These are phyloP conservation scores for Trichoderma citrinoviride DNA, from an alignment of 2,329 filamentous ascomycete genomes.

Conservation along the genomic window DNA sequence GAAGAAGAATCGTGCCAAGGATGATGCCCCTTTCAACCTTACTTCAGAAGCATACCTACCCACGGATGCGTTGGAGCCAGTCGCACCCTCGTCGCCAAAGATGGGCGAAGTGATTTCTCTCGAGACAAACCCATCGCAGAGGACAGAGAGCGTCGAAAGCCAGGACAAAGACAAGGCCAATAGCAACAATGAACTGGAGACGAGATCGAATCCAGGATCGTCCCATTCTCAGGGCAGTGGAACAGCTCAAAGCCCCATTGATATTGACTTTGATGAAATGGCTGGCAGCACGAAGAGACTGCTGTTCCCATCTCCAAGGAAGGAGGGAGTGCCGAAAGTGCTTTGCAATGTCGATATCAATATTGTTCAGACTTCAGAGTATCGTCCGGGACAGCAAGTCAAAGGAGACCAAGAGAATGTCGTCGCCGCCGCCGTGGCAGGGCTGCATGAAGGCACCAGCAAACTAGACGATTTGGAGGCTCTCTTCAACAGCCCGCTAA, in stretches of 20 bases:
- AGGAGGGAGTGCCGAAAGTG: slow-evolving; percentile 60
- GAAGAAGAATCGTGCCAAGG: slow-evolving; percentile 51
- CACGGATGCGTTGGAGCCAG: slow-evolving; percentile 52
- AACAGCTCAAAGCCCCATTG: slow-evolving; percentile 56
- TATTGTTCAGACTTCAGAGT: slow-evolving; percentile 45
- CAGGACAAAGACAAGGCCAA: not conserved
- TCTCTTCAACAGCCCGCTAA: slow-evolving; percentile 61
- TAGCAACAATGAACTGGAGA: slow-evolving; percentile 19
- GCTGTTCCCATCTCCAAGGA: slow-evolving; percentile 74
- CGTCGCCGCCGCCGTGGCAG: slow-evolving; percentile 48
- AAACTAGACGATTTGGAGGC: slow-evolving; percentile 57
- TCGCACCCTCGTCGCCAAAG: slow-evolving; percentile 41
- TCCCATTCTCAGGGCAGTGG: slow-evolving; percentile 56
- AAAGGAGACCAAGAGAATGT: slow-evolving; percentile 47
- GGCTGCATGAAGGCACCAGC: slow-evolving; percentile 25
- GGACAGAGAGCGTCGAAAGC: not conserved
- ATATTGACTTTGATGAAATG: slow-evolving; percentile 45
- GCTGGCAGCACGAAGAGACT: slow-evolving; percentile 62
- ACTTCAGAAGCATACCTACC: slow-evolving; percentile 55
- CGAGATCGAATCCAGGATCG: slow-evolving; percentile 39
- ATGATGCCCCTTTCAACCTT: slow-evolving; percentile 43
- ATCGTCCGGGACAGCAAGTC: slow-evolving; percentile 37
- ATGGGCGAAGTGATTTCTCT: slow-evolving; percentile 21
- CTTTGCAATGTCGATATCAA: slow-evolving; percentile 59
- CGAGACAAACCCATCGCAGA: not conserved